Evolutionary conservation across 2,329 filamentous ascomycete species (phyloP), one percentile per base, ranked within the genome.

Genomic region (Beauveria sp.): DNA sequence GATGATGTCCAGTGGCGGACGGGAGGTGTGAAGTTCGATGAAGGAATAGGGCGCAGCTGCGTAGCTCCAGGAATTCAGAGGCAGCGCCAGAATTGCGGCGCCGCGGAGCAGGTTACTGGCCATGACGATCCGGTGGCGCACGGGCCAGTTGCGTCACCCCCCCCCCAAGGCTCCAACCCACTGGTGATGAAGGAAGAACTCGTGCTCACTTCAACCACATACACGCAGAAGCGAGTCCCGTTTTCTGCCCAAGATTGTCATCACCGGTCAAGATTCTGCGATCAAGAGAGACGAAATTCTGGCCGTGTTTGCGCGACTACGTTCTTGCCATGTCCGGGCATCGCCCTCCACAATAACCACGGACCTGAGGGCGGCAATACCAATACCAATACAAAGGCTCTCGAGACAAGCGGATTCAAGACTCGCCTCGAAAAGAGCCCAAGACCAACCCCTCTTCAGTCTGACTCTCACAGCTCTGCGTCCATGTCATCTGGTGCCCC

Each of bases 81-180:
- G 58, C 20, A 38, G 51, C 40, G 58, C 40, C 49, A 61, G 58
- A 16, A 54, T 48, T 53, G 58, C 49, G 26, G 58, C 49, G 58
- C 26, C 16, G 45, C 16, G 8, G 24, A 20, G 50, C 20, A 26
- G 18, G 26, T 31, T 49, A 43, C 42, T 55, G 31, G 34, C 53
- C 52, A 61, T 53, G 58, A 61, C 58, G 58, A 60, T 61, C 46
- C 22, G 46, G 56, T 18, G 51, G 46, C 43, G 62, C 62, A 63
- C 62, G 53, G 58, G 58, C 62, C 62, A 63, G 54, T 63, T 61
- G 62, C 62, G 62, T 63, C 62, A 61, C 53, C 48, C 52, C 52
- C 58, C 58, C 28, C 34, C 6, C 28, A 31, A 20, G 24, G 28
- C 12, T 40, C 9, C 31, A 9, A 31, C 31, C 31, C 31, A 10